phyloP scores from a whole-genome alignment of 2,329 filamentous ascomycete genomes.

The Fusarium napiforme region DNA sequence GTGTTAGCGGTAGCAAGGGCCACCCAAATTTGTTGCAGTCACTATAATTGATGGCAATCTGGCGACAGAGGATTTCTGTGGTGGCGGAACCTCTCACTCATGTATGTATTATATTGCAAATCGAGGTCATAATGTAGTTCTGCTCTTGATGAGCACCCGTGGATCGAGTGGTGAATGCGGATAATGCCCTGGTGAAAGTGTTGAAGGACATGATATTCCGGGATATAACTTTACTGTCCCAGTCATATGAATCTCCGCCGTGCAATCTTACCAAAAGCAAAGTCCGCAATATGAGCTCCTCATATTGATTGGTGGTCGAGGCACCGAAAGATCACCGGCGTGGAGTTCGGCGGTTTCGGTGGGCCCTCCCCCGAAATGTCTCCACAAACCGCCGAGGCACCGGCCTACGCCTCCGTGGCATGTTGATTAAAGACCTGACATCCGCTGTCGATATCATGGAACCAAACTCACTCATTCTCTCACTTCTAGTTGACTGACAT shows the following conservation, averaged over 20 bases:
- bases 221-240: too few relatives aligned
- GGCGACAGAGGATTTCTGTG: background rate
- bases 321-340: conserved; percentile 16
- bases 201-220: background rate
- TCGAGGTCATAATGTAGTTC: background rate
- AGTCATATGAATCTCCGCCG: too few relatives aligned
- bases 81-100: background rate
- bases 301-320: background rate
- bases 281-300: background rate
- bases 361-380: conserved; percentile 16
- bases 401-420: conserved; percentile 25
- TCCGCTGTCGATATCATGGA: background rate
- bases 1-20: background rate
- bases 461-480: background rate
- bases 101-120: background rate
- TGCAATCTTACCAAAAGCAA: background rate
- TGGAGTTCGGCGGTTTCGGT: conserved; percentile 44
- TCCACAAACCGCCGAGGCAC: conserved; percentile 34
- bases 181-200: background rate
- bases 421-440: conserved; percentile 24
- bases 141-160: background rate
- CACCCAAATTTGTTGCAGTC: background rate
- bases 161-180: background rate
- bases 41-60: background rate
- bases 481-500: background rate